Conservation (phyloP, 495 filamentous ascomycete species). For the Aspergillus campestris region DNA sequence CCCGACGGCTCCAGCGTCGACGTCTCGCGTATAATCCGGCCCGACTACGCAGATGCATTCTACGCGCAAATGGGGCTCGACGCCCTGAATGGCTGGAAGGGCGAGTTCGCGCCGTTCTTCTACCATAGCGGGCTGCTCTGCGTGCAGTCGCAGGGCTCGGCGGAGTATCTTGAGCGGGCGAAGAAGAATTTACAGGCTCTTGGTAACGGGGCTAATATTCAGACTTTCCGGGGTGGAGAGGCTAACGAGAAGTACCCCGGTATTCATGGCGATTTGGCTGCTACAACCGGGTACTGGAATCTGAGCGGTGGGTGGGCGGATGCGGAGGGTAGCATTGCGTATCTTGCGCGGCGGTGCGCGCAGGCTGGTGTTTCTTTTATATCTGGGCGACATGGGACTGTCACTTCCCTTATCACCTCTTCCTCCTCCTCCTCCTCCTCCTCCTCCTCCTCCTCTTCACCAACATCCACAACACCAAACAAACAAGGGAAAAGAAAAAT, state of each 20-base stretch:
- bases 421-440: not conserved
- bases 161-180: not conserved
- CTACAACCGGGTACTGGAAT: slow-evolving; percentile 58
- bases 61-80: slow-evolving; percentile 51
- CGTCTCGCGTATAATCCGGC: slow-evolving; percentile 53
- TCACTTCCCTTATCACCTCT: slow-evolving; percentile 13
- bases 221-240: slow-evolving; percentile 15
- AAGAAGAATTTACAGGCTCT: not conserved
- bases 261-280: slow-evolving; percentile 16
- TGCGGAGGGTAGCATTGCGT: slow-evolving; percentile 56
- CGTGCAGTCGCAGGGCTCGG: not conserved
- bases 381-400: slow-evolving; percentile 20
- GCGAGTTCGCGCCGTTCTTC: slow-evolving; percentile 12
- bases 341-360: slow-evolving; percentile 33
- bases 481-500: slow-evolving; percentile 14
- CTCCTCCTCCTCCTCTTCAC: too few species aligned
- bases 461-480: too few species aligned
- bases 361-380: slow-evolving; percentile 21
- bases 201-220: not conserved
- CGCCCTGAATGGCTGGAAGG: slow-evolving; percentile 54
- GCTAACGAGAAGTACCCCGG: slow-evolving; percentile 23
- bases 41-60: slow-evolving; percentile 57
- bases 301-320: slow-evolving; percentile 63
- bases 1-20: slow-evolving; percentile 51
- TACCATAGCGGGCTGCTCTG: not conserved